A percentile compares a stretch with the other conserved stretches of the same genome.
phyloP scores from a whole-genome alignment of 345 rosid genomes.

The Luvunga scandens region DNA sequence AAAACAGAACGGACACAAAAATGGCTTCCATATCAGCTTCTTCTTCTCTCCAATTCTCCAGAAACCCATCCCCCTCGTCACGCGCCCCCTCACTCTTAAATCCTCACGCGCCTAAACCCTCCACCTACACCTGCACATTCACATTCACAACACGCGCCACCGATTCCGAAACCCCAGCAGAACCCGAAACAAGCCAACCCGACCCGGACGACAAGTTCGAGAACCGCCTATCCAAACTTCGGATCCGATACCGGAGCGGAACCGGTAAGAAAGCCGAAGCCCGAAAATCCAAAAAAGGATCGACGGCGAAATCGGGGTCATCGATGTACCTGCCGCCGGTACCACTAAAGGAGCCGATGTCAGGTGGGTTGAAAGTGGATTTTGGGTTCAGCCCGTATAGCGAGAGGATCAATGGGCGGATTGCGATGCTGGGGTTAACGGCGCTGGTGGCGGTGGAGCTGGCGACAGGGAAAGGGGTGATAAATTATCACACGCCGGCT shows the following conservation, averaged over 20 bases:
- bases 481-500: constrained; percentile 75
- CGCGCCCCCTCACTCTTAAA: constrained; percentile 4
- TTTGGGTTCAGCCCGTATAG: constrained; percentile 76
- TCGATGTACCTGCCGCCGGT: constrained; percentile 72
- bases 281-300: constrained; percentile 64
- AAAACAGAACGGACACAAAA: not conserved
- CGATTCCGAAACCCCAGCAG: constrained; percentile 37
- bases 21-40: constrained; percentile 40
- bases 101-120: constrained; percentile 21
- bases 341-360: constrained; percentile 57
- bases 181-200: constrained; percentile 8
- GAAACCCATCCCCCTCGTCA: constrained; percentile 28
- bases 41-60: constrained; percentile 37
- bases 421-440: constrained; percentile 63
- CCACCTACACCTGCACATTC: constrained; percentile 14
- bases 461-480: constrained; percentile 82
- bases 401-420: constrained; percentile 70
- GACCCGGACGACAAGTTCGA: constrained; percentile 60
- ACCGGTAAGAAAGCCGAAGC: constrained; percentile 84
- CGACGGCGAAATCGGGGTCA: constrained; percentile 20
- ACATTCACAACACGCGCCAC: constrained; percentile 45
- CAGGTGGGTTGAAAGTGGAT: constrained; percentile 73
- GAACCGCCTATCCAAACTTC: constrained; percentile 61
- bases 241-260: constrained; percentile 68
- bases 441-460: constrained; percentile 86